A percentile compares a stretch with the other conserved stretches of the same genome.
Conservation (phyloP, 768 basidiomycete species). For the Collybiopsis luxurians region DNA sequence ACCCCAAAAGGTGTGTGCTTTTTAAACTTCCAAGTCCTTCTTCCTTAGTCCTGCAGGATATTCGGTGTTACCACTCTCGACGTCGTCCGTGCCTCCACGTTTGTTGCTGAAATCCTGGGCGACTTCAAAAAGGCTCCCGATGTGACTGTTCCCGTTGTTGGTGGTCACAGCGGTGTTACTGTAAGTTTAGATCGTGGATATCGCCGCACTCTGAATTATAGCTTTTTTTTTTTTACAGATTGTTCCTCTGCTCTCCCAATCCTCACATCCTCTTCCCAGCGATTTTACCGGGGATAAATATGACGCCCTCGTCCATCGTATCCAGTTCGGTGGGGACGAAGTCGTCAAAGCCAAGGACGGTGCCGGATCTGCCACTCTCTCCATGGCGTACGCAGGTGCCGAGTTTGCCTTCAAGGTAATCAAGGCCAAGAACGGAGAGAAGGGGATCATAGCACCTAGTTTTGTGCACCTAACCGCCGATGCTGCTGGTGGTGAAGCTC, state of each 20-base stretch:
- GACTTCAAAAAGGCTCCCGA: slow-evolving; percentile 59
- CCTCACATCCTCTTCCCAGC: slow-evolving; percentile 73
- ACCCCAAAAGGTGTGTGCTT: slow-evolving; percentile 76
- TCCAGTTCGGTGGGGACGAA: slow-evolving; percentile 96
- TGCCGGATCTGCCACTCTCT: slow-evolving; percentile 92
- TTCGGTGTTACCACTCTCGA: slow-evolving; percentile 99
- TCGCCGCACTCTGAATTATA: background rate
- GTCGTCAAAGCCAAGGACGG: slow-evolving; percentile 98
- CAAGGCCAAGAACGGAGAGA: slow-evolving; percentile 83
- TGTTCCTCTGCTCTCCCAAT: slow-evolving; percentile 90
- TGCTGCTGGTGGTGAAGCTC: slow-evolving; percentile 62
- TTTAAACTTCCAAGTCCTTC: slow-evolving; percentile 2
- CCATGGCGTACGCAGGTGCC: slow-evolving; percentile 94
- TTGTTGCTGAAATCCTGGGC: slow-evolving; percentile 78
- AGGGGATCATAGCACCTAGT: slow-evolving; percentile 79
- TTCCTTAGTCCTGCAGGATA: slow-evolving; percentile 47
- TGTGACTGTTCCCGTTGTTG: slow-evolving; percentile 85
- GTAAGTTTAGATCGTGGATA: slow-evolving; percentile 34
- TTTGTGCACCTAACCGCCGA: slow-evolving; percentile 82
- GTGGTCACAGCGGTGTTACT: slow-evolving; percentile 92
- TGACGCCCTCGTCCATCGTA: slow-evolving; percentile 72
- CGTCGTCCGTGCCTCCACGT: slow-evolving; percentile 96
- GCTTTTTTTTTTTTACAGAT: slow-evolving; percentile 57
- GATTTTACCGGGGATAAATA: slow-evolving; percentile 42
- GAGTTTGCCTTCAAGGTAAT: slow-evolving; percentile 85